Evolutionary conservation across 768 basidiomycete species (phyloP), one percentile per base, ranked within the genome.

Genomic region (Chalciporus chontae): DNA sequence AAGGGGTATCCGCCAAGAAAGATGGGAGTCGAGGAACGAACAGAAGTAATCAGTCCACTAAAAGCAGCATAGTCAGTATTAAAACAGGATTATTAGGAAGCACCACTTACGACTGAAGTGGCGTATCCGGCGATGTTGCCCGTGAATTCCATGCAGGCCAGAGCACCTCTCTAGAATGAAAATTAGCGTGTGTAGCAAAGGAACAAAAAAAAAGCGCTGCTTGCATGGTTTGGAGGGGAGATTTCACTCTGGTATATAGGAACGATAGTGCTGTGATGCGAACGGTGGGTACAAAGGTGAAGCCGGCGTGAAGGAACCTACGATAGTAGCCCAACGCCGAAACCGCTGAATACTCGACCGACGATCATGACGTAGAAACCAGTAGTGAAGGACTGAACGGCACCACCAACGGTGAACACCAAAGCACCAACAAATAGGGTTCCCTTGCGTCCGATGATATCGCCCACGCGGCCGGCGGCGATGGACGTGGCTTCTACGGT

Each of bases 221-320:
- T 19, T 56, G 89, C 91, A 71, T 94, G 90, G 58, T 88, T 78
- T 3, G 94, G 90, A 26, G 94, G 94, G 4, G 91, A 94, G 41
- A 96, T 92, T 73, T 97, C 94, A 58, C 90, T 92, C 73, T 96
- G 90, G 67, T 93, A 94, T 50, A 94, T 92, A 13, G 91, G 92
- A 24, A 94, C 91, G 52, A 94, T 93, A n/a, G 91, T 94, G 38
- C 91, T 93, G 39, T n/a, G 9, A 36, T 42, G 47, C 17, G 9
- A 13, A 27, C 18, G 21, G 42, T 55, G 10, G 66, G 50, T 27
- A 45, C 10, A 15, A 40, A 27, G 29, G 11, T 39, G 26, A 19
- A 14, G 19, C 9, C 32, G 31, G 18, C 23, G 13, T 43, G 17
- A 26, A 36, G 29, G 19, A 15, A 77, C 86, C 60, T 62, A 92